Base-by-base conservation (phyloP, 169 alveolate species). In the Plasmodium billcollinsi region DNA sequence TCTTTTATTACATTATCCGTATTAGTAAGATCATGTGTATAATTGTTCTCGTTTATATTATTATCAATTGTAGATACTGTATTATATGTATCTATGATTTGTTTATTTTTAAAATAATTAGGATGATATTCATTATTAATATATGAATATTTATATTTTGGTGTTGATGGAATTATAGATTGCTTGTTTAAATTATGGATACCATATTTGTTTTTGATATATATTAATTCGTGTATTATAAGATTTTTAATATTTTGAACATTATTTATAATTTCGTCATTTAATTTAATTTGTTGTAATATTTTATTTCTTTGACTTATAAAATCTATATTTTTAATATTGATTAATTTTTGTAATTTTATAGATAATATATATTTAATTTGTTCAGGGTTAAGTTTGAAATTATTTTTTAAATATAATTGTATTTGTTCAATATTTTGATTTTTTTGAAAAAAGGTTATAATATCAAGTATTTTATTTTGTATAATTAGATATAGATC, bases 341-440 rank as follows among this genome's bases (percentile, higher is more conserved):
- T 80, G 18, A 89, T 75, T 76, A 93, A 56, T 69, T 92, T 80
- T 43, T 83, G 85, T 74, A 93, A 67, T 65, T 74, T 73, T 88
- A 93, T 88, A 11, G 93, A 90, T 69, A 93, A 71, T 47, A 93
- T 72, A 18, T 88, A 91, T 15, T 88, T 67, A 47, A 92, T 92
- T 71, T 93, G 95, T n/a, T 73, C 88, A 14, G 73, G 92, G 49
- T 92, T 74, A 18, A 93, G 85, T 49, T 83, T 21, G 26, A 89
- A 78, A 69, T 90, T 92, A 8, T 69, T 58, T 58, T 70, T 90
- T 54, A 74, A 52, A 61, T 39, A 74, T 8, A 20, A 18, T 63
- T 88, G 47, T 4, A 72, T 61, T 52, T 78, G 59, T 72, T 72
- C 74, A 29, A 74, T 59, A 24, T 66, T 43, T 54, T 67, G 73